Conservation (phyloP, 495 filamentous ascomycete genomes). For the Patellaria atrata region DNA sequence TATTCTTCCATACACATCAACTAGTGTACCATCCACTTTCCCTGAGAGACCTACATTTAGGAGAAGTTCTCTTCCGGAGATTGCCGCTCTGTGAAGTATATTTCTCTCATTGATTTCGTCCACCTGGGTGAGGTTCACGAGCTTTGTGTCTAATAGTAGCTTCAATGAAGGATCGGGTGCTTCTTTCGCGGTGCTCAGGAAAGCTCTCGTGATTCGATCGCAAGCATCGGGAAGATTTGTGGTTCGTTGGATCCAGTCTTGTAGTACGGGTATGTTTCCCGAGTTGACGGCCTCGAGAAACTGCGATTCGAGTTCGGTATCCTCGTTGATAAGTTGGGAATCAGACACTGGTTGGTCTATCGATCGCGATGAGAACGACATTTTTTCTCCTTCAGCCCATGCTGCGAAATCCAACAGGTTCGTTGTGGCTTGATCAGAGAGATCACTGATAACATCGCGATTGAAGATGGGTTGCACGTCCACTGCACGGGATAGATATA, state of each 20-base stretch:
- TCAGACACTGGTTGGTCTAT: slow-evolving; percentile 1
- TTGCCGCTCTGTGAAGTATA: slow-evolving; percentile 86
- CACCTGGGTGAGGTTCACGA: slow-evolving; percentile 75
- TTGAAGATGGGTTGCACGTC: slow-evolving; percentile 99
- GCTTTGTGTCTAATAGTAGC: slow-evolving; percentile 58
- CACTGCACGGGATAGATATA: slow-evolving; percentile 88
- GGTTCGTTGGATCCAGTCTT: slow-evolving; percentile 48
- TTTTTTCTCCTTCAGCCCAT: slow-evolving; percentile 91
- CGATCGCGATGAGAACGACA: slow-evolving; percentile 42
- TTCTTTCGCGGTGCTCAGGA: slow-evolving; percentile 73
- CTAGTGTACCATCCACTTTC: slow-evolving; percentile 58
- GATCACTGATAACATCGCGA: slow-evolving; percentile 82
- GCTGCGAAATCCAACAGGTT: slow-evolving; percentile 83
- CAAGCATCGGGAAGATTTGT: slow-evolving; percentile 39
- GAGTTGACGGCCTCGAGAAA: slow-evolving; percentile 73
- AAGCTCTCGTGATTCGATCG: slow-evolving; percentile 73
- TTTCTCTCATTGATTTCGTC: slow-evolving; percentile 97
- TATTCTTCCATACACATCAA: slow-evolving; percentile 86
- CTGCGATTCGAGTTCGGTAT: slow-evolving; percentile 74
- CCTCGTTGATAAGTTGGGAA: slow-evolving; percentile 33
- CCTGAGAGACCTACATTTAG: slow-evolving; percentile 55
- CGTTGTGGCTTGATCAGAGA: slow-evolving; percentile 91
- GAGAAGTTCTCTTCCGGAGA: slow-evolving; percentile 68
- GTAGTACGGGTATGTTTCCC: slow-evolving; percentile 48
- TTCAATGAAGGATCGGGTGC: slow-evolving; percentile 65